A percentile compares a stretch with the other conserved stretches of the same genome.
These are phyloP conservation scores for Saccharomyces hybrid DNA, from an alignment of 1,139 yeast species.

Conservation along the genomic window DNA sequence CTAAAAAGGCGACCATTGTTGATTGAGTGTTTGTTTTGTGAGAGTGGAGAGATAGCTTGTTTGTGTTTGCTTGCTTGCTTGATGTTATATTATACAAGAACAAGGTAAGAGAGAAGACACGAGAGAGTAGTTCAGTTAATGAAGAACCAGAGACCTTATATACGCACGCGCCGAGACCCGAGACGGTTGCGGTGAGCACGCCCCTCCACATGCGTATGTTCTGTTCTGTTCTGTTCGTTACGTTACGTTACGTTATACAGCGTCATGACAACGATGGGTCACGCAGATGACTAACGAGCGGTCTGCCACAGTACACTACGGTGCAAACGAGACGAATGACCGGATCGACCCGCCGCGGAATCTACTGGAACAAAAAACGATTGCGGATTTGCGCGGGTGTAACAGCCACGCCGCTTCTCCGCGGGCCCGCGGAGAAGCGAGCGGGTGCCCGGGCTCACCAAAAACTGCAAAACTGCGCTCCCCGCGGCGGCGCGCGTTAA, in stretches of 20 bases:
- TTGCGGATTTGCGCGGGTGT: background rate
- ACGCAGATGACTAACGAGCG: background rate
- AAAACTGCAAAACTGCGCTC: background rate
- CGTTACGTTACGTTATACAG: background rate
- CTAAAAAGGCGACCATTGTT: conserved; percentile 38
- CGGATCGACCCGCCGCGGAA: background rate
- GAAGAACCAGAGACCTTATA: background rate
- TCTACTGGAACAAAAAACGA: too few species aligned
- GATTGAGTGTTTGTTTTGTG: conserved; percentile 8
- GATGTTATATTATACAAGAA: background rate
- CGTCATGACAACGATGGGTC: background rate
- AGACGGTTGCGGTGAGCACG: too few species aligned
- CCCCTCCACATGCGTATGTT: background rate
- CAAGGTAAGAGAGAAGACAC: background rate
- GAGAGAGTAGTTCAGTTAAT: too few species aligned
- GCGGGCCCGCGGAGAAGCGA: background rate
- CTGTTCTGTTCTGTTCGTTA: too few species aligned
- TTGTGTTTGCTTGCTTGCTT: background rate
- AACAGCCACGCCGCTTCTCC: background rate
- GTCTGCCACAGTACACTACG: background rate
- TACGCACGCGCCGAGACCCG: too few species aligned
- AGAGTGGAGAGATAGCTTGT: conserved; percentile 2
- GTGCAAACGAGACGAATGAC: background rate
- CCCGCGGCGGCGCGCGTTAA: background rate
- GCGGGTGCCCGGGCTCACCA: too few species aligned